Evolutionary conservation across 148 eudicot species (phyloP), one percentile per base, ranked within the genome.

Genomic region (Rhododendron simsii): DNA sequence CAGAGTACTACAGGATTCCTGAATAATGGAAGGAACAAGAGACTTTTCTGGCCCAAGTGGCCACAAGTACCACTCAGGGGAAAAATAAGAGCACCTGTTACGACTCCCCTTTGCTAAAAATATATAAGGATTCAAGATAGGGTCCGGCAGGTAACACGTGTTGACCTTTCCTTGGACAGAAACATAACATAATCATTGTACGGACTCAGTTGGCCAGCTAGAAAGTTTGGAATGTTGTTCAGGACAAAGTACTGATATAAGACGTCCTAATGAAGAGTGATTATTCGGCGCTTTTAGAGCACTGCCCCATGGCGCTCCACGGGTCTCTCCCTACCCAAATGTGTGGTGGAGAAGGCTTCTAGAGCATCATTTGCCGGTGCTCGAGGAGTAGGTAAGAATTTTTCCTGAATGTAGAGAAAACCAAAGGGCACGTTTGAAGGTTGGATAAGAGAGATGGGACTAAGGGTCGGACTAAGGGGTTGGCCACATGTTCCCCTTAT

Each of bases 121-220:
- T 47, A 21, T 33, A 83, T 21, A 28, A 79, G 83, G 85, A 79
- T 78, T 88, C 86, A 57, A 47, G 75, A 84, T 83, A 81, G 80
- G 35, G 53, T 67, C 73, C 75, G 33, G 82, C 51, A 28, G 41
- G 80, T 71, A 87, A 86, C 80, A 81, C 85, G 79, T 50, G 84
- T 81, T 77, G 80, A 83, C 81, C 75, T 84, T 87, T 75, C 80
- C 78, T 81, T 69, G 79, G 28, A 85, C 69, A 73, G 48, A 87
- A 59, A 86, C 81, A 83, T 82, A 86, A 67, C 28, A 59, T 48
- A 84, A 90, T 93, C 88, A 91, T 89, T 89, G 92, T 90, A 90
- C 91, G 89, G 89, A 87, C 86, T 74, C 85, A 81, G 82, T 81
- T 88, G 77, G 88, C 88, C 93, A 92, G 92, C 92, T 88, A 87